phyloP scores from a whole-genome alignment of 768 basidiomycete genomes.

The Lactarius pseudohatsudake region DNA sequence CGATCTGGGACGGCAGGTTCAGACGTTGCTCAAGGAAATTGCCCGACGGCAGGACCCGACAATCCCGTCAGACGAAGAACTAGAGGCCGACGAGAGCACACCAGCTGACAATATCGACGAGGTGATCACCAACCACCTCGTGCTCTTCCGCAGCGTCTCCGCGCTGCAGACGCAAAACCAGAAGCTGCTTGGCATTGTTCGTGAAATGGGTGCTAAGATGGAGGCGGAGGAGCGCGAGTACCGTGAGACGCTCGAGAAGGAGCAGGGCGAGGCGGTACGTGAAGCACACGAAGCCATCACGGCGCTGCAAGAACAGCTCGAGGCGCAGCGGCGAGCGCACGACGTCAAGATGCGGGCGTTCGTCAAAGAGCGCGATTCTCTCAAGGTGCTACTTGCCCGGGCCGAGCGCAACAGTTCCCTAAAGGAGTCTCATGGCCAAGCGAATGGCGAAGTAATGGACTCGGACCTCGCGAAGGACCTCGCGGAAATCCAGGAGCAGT shows the following conservation, averaged over 20 bases:
- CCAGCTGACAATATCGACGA: conserved; percentile 62
- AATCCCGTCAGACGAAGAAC: conserved; percentile 68
- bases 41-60: conserved; percentile 81
- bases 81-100: conserved; percentile 45
- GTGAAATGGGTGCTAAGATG: conserved; percentile 81
- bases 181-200: conserved; percentile 77
- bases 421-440: conserved; percentile 32
- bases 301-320: conserved; percentile 73
- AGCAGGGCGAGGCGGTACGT: conserved; percentile 75
- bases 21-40: conserved; percentile 73
- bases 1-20: conserved; percentile 58
- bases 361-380: conserved; percentile 84
- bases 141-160: conserved; percentile 78
- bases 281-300: conserved; percentile 90
- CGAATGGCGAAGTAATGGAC: conserved; percentile 19
- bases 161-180: conserved; percentile 91
- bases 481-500: conserved; percentile 72
- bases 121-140: conserved; percentile 86
- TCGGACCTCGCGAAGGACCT: conserved; percentile 58
- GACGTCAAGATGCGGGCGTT: conserved; percentile 75
- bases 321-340: conserved; percentile 69
- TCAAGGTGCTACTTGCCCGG: conserved; percentile 70
- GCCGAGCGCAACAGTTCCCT: conserved; percentile 39
- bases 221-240: conserved; percentile 83
- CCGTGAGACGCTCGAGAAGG: conserved; percentile 63